Evolutionary conservation across 1,139 yeast genomes (phyloP), one percentile per base, ranked within the genome.

Genomic region (Chernovozyma aurita): DNA sequence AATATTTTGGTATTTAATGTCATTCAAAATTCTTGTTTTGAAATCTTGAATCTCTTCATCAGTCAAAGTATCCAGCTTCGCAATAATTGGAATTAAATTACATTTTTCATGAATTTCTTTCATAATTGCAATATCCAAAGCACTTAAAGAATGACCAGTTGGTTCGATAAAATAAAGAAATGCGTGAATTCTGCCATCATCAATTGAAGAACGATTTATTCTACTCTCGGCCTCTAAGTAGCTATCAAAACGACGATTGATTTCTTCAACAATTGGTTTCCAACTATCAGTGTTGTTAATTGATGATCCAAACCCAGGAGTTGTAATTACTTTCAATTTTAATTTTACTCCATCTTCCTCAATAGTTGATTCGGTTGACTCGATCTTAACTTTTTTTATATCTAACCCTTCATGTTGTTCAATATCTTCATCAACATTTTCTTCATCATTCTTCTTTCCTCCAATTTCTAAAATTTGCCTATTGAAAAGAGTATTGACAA

Each of bases 301-400:
- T 35, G 80, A 77, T 53, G 87, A 97, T 47, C 97, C 98, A 61
- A 87, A 94, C 2, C 97, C 97, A 21, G 95, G 95, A 24, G 97
- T 80, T 46, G 90, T 92, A 46, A 92, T 77, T 33, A 94, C 85
- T 33, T 87, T 84, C 53, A 94, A 74, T 45, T 80, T 83, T 55
- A 94, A 78, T 52, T 82, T 81, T 41, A 92, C 97, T 24, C 95
- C 96, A 53, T 86, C 90, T 63, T 94, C 99, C 55, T 86, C 97
- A 45, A 94, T 80, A 37, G 78, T 85, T 14, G 87, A 76, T 30
- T 78, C 69, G 31, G 79, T 76, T 20, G 86, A 73, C 55, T 81
- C 78, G 50, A 92, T 82, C 36, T 71, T 65, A 32, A 87, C 88
- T 6, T 18, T 26, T 21, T 6, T 24, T 36, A 40, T 42, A 25